A percentile compares a stretch with the other conserved stretches of the same genome.
phyloP scores from a whole-genome alignment of 1,284 basidiomycete genomes.

The Prillingera fragicola region DNA sequence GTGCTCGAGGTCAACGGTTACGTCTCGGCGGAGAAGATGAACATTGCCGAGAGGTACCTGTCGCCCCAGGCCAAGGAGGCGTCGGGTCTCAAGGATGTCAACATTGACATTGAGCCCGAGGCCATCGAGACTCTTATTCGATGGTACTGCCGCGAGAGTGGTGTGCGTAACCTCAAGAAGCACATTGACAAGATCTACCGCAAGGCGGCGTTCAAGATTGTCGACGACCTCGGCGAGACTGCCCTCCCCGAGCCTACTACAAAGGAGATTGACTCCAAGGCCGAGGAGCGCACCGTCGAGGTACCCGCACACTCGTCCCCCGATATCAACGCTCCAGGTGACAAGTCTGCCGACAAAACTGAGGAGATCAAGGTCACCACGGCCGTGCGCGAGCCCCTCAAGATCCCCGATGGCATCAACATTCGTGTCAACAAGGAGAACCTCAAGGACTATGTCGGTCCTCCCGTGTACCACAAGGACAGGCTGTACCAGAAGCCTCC shows the following conservation, averaged over 20 bases:
- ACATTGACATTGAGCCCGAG: slow-evolving; percentile 69
- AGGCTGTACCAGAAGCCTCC: slow-evolving; percentile 75
- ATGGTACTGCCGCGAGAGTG: slow-evolving; percentile 95
- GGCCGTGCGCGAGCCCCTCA: slow-evolving; percentile 69
- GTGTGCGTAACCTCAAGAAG: slow-evolving; percentile 90
- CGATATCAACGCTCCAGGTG: too few species aligned
- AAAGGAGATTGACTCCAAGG: slow-evolving; percentile 9
- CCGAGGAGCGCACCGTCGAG: slow-evolving; percentile 30
- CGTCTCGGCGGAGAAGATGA: slow-evolving; percentile 91
- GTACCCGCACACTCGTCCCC: too few species aligned
- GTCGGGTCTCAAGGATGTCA: slow-evolving; percentile 75
- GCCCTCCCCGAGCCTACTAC: slow-evolving; percentile 64
- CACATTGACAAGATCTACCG: slow-evolving; percentile 98
- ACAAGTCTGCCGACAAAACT: slow-evolving; percentile 27
- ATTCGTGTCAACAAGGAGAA: slow-evolving; percentile 79
- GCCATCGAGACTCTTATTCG: slow-evolving; percentile 88
- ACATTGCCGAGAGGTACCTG: slow-evolving; percentile 87
- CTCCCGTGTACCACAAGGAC: slow-evolving; percentile 89
- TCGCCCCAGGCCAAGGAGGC: slow-evolving; percentile 91
- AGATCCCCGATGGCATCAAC: slow-evolving; percentile 71
- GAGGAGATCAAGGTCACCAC: slow-evolving; percentile 56
- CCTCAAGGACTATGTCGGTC: slow-evolving; percentile 93
- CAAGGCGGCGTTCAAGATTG: slow-evolving; percentile 90
- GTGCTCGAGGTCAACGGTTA: slow-evolving; percentile 95
- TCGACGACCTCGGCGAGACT: slow-evolving; percentile 84